Evolutionary conservation across 345 rosid species (phyloP).

Genomic region (Aurinia saxatilis): DNA sequence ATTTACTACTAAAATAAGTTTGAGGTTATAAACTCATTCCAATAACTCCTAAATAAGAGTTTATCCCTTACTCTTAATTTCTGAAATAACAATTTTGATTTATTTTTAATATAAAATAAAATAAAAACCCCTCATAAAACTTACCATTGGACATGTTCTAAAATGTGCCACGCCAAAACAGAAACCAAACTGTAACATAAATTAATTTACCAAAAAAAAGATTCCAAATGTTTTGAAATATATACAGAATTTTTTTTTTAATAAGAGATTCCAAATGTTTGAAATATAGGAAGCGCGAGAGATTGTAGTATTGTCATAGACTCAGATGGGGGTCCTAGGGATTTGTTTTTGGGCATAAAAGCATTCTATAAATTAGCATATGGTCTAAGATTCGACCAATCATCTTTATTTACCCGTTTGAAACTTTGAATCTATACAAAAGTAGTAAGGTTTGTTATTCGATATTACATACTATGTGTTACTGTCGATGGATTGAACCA

Average conservation of each 20-base stretch:
- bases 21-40: too few relatives aligned
- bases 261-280: neutral
- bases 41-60: too few relatives aligned
- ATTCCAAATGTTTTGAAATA: constrained; percentile 2
- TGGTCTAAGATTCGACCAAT: constrained; percentile 23
- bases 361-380: neutral
- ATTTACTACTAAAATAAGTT: too few relatives aligned
- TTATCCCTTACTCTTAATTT: too few relatives aligned
- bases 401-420: constrained; percentile 1
- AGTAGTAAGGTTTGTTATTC: neutral
- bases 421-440: neutral
- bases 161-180: neutral
- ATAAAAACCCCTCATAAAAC: too few relatives aligned
- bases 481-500: neutral
- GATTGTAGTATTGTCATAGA: neutral
- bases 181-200: neutral
- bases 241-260: too few relatives aligned
- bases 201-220: too few relatives aligned
- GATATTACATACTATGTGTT: neutral
- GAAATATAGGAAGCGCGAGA: constrained; percentile 21
- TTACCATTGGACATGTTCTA: too few relatives aligned
- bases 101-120: too few relatives aligned
- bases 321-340: constrained; percentile 6
- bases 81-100: too few relatives aligned
- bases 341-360: constrained; percentile 8